Base-by-base conservation (phyloP, 2,329 filamentous ascomycete genomes). In the Exophiala calicioides region DNA sequence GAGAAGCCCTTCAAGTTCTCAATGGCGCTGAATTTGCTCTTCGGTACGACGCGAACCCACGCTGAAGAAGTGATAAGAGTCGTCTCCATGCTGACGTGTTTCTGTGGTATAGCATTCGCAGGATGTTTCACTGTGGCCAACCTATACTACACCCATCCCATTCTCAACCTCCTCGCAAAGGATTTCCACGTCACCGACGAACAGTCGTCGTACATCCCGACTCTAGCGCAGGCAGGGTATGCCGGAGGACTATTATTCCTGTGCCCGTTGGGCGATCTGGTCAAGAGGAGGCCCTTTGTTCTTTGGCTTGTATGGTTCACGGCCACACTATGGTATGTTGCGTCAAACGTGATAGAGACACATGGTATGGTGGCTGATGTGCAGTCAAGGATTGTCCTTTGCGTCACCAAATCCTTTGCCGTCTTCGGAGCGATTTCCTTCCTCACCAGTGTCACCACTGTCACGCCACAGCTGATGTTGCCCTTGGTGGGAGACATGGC, bases 401-500 rank as follows among this genome's bases (percentile, higher is more conserved):
- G 85, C 52, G 62, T 89, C 1, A 91, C 87, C 0, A 69, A 70
- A 2, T 77, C 76, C 2, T 85, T 90, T 55, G 61, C 68, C 0
- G 74, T 76, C 4, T 91, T 93, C 64, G 74, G 80, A 0, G 82
- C 75, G 1, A 71, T 91, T n/a, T 88, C 84, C 5, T 91, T 87
- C 66, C 68, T 91, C 43, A 81, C 81, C 5, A 83, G 84, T 16
- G 68, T 85, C n/a, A 85, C 85, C 2, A 93, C 87, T 0, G 87
- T 91, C 2, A 91, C 88, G 3, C 88, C 86, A 12, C 82, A 85
- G 65, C 69, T 85, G 47, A 88, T 93, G 85, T 80, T 93, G 12
- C 88, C 88, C 0, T 72, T 93, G 0, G 86, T 90, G 0, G 86
- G 86, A 2, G 86, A 91, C 59, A 81, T 91, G 18, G 86, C 88